Evolutionary conservation across 176 grass and related monocot genomes (phyloP), one percentile per base, ranked within the genome.

Genomic region (Otatea glauca): DNA sequence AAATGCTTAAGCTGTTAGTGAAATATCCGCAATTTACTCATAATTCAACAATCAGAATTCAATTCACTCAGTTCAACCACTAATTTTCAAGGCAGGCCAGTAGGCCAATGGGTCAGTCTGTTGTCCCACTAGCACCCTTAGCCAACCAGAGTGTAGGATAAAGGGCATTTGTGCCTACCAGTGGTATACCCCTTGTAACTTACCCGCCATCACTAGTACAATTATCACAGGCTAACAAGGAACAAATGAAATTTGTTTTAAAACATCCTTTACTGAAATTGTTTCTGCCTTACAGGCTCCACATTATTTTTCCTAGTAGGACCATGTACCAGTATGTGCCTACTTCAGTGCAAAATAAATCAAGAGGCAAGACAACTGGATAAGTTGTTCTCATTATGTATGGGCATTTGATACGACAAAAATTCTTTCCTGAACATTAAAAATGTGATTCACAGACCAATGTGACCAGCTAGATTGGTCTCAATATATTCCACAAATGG

Each of bases 341-440:
- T 69, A 42, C 47, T 35, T 63, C 27, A 50, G 77, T 6, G 45
- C 7, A 0, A 51, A 82, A 72, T 53, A 72, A 72, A 61, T 61
- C 17, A 61, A 60, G 20, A 45, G 29, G n/a, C 24, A 13, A 70
- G 47, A 25, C 7, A 47, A 37, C 17, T 38, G 7, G 38, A 69
- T 25, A 47, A 13, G 20, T 49, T 49, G 4, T 2, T 23, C 51
- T 21, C 34, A 37, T 39, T 75, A 11, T 27, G 64, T 65, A 74
- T 6, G n/a, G 14, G 81, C 72, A 84, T 55, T 67, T 65, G 60
- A 66, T 53, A 74, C 9, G 0, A 48, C 17, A 83, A 83, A 61
- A 53, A 39, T 18, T 18, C 9, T 64, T 83, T 72, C 43, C 43
- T 51, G 12, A 18, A 69, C 48, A 70, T 15, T 41, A 69, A 81